Percentiles rank a stretch among this genome's conserved stretches.
phyloP scores from a whole-genome alignment of 129 eudicot genomes.

The Helianthus annuus region HanXRQr2.0-SUNRISE NC_035433.2:69646609-69647108 shows the following conservation, averaged over 20 bases:
- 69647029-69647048: slow-evolving; percentile 43
- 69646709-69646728: too few relatives aligned
- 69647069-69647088: slow-evolving; percentile 50
- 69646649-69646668: too few relatives aligned
- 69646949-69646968: slow-evolving; percentile 58
- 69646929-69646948: not conserved
- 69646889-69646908: not conserved
- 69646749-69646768: too few relatives aligned
- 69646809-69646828: too few relatives aligned
- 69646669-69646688: too few relatives aligned
- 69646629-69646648: too few relatives aligned
- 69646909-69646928: too few relatives aligned
- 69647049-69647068: slow-evolving; percentile 36
- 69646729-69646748: too few relatives aligned
- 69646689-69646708: too few relatives aligned
- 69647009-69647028: slow-evolving; percentile 38
- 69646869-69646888: not conserved
- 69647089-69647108: slow-evolving; percentile 17
- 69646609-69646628: too few relatives aligned
- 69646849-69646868: not conserved
- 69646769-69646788: too few relatives aligned
- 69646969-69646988: slow-evolving; percentile 73
- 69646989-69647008: slow-evolving; percentile 64
- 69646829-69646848: not conserved
- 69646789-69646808: too few relatives aligned